Evolutionary conservation across 1,284 basidiomycete genomes (phyloP), one percentile per base, ranked within the genome.

Genomic region (Schizophyllum commune): DNA sequence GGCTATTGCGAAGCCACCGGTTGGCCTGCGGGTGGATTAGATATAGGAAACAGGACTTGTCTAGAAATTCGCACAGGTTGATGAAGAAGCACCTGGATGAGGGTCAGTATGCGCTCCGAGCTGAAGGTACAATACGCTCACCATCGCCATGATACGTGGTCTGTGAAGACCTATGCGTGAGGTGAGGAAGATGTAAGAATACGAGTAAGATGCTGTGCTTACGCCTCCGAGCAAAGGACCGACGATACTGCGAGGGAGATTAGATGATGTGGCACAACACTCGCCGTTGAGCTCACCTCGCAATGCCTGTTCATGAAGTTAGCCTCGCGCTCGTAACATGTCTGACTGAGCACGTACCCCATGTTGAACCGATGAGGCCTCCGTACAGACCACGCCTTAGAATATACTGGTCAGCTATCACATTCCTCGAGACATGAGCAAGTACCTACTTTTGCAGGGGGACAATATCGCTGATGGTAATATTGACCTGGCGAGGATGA

Each of bases 391-490:
- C 90, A 68, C 91, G 88, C 58, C 88, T 89, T 63, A 4, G 34
- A 34, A 53, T 27, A 55, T n/a, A 53, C 15, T 13, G 7, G 0
- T 52, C 4, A 55, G 33, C 27, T 5, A 52, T n/a, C 47, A 57
- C 13, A 56, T 20, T 20, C 20, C 55, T 22, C 20, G 32, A 19
- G 22, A 59, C 9, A 19, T 9, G 13, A 32, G 55, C 20, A 22
- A 47, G 21, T n/a, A 74, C 85, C 63, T 67, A 89, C 88, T 89
- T 85, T 75, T 86, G 78, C 32, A 93, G 72, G 1, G 88, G 82
- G 1, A 92, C 87, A 32, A 94, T 91, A 69, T 94, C 92, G 47
- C 86, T 84, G 13, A 94, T 84, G 0, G 84, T 86, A 67, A 95
- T 93, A 58, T 91, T 79, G 5, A 78, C 73, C 78, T 78, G 59